phyloP scores from a whole-genome alignment of 495 filamentous ascomycete genomes.

The Chaetomium fimeti region DNA sequence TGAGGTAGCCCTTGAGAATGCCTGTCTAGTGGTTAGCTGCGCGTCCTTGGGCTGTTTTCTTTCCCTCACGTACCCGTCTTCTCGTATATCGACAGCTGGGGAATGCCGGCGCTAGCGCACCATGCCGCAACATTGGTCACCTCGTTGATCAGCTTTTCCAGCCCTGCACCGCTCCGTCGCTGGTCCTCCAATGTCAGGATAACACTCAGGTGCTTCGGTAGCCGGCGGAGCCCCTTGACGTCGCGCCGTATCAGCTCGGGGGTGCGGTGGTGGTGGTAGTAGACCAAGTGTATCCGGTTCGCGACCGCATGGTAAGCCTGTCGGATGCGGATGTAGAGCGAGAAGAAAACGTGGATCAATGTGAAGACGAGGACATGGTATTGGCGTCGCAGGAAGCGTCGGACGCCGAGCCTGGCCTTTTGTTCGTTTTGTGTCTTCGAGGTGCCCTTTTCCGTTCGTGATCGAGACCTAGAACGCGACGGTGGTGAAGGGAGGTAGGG shows the following conservation, averaged over 20 bases:
- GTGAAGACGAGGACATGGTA: conserved; percentile 68
- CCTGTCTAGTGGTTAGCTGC: conserved; percentile 50
- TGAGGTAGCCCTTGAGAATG: conserved; percentile 79
- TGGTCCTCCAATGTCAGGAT: conserved; percentile 74
- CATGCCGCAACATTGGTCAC: conserved; percentile 86
- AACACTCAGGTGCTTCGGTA: conserved; percentile 85
- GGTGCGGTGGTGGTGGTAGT: conserved; percentile 90
- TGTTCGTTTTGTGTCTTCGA: conserved; percentile 27
- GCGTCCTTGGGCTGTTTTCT: background rate
- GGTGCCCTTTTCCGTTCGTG: conserved; percentile 17
- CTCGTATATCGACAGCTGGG: conserved; percentile 84
- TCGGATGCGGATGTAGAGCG: conserved; percentile 77
- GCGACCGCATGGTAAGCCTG: conserved; percentile 73
- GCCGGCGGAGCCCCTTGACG: conserved; percentile 65
- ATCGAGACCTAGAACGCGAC: conserved; percentile 30
- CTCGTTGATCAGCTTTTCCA: conserved; percentile 85
- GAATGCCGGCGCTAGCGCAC: conserved; percentile 84
- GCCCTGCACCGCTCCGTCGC: conserved; percentile 59
- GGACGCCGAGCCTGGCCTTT: conserved; percentile 54
- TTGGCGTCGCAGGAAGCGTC: conserved; percentile 64
- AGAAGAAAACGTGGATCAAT: conserved; percentile 77
- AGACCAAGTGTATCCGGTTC: conserved; percentile 71
- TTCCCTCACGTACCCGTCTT: conserved; percentile 64
- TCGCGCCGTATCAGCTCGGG: conserved; percentile 88
- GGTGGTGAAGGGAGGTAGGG: conserved; percentile 71